A percentile compares a stretch with the other conserved stretches of the same genome.
Evolutionary conservation across 129 eudicot genomes (phyloP).

Genomic region (Ambrosia trifida): DNA sequence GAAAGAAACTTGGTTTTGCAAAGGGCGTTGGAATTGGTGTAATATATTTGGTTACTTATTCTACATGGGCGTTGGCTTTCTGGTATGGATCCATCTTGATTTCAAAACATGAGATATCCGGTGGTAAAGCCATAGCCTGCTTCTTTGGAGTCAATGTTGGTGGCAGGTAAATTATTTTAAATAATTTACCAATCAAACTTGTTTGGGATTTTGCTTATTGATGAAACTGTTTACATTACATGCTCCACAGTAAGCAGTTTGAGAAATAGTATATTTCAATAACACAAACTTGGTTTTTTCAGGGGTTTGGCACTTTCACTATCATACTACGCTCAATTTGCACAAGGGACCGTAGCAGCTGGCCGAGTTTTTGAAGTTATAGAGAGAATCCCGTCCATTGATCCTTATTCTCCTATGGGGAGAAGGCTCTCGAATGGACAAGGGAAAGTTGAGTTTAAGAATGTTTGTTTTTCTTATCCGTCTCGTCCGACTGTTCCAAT

Average conservation of each 20-base stretch:
- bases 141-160: constrained; percentile 90
- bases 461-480: constrained; percentile 67
- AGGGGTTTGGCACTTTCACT: constrained; percentile 81
- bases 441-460: constrained; percentile 65
- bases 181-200: not conserved
- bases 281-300: not conserved
- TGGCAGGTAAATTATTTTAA: constrained; percentile 56
- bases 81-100: constrained; percentile 86
- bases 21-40: constrained; percentile 80
- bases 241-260: too few relatives aligned
- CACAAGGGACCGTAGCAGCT: constrained; percentile 91
- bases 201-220: not conserved
- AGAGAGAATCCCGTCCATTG: constrained; percentile 67
- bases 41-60: constrained; percentile 72
- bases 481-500: constrained; percentile 70
- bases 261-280: too few relatives aligned
- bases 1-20: constrained; percentile 76
- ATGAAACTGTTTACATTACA: not conserved
- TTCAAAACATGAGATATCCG: constrained; percentile 44
- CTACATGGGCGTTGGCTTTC: constrained; percentile 90
- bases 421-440: constrained; percentile 52
- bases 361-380: constrained; percentile 78
- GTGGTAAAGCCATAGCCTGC: constrained; percentile 83
- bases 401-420: constrained; percentile 71
- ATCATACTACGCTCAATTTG: constrained; percentile 78